These are phyloP conservation scores for Bertia moriformis DNA, from an alignment of 2,329 filamentous ascomycete genomes.

Conservation along the genomic window DNA sequence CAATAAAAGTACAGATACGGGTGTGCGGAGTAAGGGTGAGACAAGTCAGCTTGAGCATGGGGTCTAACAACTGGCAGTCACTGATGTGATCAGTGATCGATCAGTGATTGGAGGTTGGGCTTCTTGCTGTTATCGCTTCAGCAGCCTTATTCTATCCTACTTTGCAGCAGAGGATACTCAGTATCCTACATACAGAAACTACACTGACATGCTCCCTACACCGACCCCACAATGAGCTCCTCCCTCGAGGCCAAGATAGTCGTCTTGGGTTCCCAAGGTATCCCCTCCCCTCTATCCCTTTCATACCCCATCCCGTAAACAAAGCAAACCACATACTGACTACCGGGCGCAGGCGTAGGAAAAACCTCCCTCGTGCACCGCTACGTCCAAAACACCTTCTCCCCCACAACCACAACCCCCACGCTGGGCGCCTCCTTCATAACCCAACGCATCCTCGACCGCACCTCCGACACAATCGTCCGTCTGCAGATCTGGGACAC, in stretches of 20 bases:
- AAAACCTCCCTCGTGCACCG: conserved; percentile 34
- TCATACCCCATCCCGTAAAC: not conserved
- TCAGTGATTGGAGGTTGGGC: too few relatives aligned
- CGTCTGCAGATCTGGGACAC: conserved; percentile 8
- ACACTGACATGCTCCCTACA: too few relatives aligned
- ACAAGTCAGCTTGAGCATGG: too few relatives aligned
- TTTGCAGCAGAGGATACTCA: too few relatives aligned
- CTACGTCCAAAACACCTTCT: conserved; percentile 15
- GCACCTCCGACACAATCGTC: conserved; percentile 1
- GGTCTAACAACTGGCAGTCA: too few relatives aligned
- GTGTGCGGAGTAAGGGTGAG: too few relatives aligned
- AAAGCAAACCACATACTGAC: conserved; percentile 2
- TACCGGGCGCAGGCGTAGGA: conserved; percentile 23
- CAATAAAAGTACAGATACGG: too few relatives aligned
- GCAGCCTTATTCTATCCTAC: too few relatives aligned
- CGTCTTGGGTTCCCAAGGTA: conserved; percentile 32
- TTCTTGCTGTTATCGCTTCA: too few relatives aligned
- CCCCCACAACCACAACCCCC: not conserved
- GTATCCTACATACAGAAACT: too few relatives aligned
- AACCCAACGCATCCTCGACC: not conserved
- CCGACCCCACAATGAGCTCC: conserved; percentile 19
- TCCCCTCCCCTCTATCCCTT: conserved; percentile 2
- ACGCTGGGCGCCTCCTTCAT: not conserved
- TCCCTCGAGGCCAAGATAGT: conserved; percentile 35
- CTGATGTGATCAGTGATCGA: too few relatives aligned